Base-by-base conservation (phyloP, 176 grass and related monocot genomes). In the Rhynchospora breviuscula region DNA sequence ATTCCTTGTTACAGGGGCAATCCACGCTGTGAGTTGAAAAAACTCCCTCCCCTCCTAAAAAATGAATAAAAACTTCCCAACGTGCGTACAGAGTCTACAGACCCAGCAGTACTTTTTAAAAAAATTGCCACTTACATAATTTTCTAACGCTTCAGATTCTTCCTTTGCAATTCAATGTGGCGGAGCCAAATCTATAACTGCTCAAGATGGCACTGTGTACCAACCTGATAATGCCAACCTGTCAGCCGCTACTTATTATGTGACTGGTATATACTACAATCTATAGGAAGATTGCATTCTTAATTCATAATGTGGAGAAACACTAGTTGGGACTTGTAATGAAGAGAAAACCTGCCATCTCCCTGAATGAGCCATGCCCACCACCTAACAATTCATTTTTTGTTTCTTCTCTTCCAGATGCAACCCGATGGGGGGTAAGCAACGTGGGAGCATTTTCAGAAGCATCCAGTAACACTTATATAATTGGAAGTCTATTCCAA, bases 141-240 rank as follows among this genome's bases (percentile, higher is more conserved):
- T 51, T 66, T 47, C 22, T 1, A 82, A 64, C 3, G 17, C 77
- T 86, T 80, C 86, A 98, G 96, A 87, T 88, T 80, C 84, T 49
- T 86, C 86, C 11, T 88, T 98, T 60, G 96, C 89, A 9, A 86
- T 98, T 81, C 83, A 90, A 21, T 93, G 83, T 85, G 96, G 92
- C n/a, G 84, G 89, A 48, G 58, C 1, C 2, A 65, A 8, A 84
- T 15, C 88, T 0, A 45, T 95, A 61, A 85, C 77, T 62, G 89
- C 85, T 4, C 91, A 91, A 65, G 96, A 95, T 83, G 84, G 54
- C 17, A 79, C 80, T 7, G 11, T 21, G 6, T 98, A 95, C 63
- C 67, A 95, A 64, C 4, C 78, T 48, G 96, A 98, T 83, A 44
- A 62, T 67, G 31, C 64, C 2, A 85, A 0, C 59, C 79, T 98